Evolutionary conservation across 2,329 filamentous ascomycete species (phyloP).

Genomic region (Monilinia fructigena): DNA sequence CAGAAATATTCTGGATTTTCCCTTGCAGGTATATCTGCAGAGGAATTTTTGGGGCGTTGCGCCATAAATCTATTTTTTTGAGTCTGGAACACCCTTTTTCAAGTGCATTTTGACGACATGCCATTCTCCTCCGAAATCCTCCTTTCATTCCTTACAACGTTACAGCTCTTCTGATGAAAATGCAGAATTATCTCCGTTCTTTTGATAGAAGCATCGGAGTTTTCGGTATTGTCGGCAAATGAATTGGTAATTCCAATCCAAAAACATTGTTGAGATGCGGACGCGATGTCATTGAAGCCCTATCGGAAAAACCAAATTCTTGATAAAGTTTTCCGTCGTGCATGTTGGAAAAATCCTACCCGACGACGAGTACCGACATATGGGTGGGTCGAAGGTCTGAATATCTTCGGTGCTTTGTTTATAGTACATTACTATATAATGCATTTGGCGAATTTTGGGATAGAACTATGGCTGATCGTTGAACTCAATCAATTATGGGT

Average conservation of each 20-base stretch:
- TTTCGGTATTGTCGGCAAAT: not conserved
- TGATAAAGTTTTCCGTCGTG: not conserved
- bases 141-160: not conserved
- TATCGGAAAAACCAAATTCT: not conserved
- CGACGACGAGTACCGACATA: not conserved
- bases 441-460: no score
- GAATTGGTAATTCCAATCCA: conserved; percentile 11
- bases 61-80: not conserved
- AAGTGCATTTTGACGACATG: not conserved
- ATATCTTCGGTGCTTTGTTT: not conserved
- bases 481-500: not conserved
- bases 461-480: not conserved
- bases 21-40: not conserved
- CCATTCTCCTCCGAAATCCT: conserved; percentile 8
- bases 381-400: not conserved
- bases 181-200: conserved; percentile 16
- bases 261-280: not conserved
- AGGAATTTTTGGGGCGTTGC: not conserved
- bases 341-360: not conserved
- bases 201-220: conserved; percentile 8
- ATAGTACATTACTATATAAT: no score
- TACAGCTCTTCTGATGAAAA: conserved; percentile 11
- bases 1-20: conserved; percentile 18
- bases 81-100: conserved; percentile 8
- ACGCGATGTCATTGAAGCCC: not conserved